Base-by-base conservation (phyloP, 768 basidiomycete species). In the Cantharellus anzutake region DNA sequence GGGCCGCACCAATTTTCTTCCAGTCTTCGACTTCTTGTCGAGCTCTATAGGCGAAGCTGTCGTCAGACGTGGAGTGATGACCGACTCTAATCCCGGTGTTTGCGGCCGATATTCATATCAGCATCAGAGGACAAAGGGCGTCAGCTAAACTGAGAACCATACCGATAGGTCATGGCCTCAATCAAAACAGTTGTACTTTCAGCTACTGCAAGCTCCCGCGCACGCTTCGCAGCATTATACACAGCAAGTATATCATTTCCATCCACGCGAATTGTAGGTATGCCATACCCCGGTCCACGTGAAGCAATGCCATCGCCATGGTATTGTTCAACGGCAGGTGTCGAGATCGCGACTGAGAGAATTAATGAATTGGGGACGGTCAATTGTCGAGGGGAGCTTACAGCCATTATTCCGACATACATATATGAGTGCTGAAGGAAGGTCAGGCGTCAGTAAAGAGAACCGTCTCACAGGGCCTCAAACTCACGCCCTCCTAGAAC, bases 51-150 rank as follows among this genome's bases (percentile, higher is more conserved):
- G 91, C 92, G 66, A 87, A 93, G 3, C 90, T 93, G 70, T 97
- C 92, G 66, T 97, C 93, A 5, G 92, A 94, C 0, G 88, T 93
- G 16, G 87, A 90, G 68, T 93, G 90, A 67, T 97, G 91, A n/a
- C 91, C 86, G 7, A 96, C 83, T 37, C 85, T 86, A 48, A 37
- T 55, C 7, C 7, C 52, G 11, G 11, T 11, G 11, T 37, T 11
- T 55, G 14, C 35, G 11, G 14, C 35, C 14, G 11, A 11, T 37
- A 37, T 11, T 7, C 38, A 5, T 58, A 57, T 14, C 14, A 57
- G 56, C 11, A 57, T 37, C 7, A 7, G n/a, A 11, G 35, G 20
- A 29, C 20, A 29, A 29, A 29, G 20, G 20, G 56, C 34, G 38
- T 41, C 5, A 50, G 58, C 56, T 40, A 34, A 41, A 39, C 57